Evolutionary conservation across 257 asterid species (phyloP).

Genomic region (Paraleonurus japonicus): DNA sequence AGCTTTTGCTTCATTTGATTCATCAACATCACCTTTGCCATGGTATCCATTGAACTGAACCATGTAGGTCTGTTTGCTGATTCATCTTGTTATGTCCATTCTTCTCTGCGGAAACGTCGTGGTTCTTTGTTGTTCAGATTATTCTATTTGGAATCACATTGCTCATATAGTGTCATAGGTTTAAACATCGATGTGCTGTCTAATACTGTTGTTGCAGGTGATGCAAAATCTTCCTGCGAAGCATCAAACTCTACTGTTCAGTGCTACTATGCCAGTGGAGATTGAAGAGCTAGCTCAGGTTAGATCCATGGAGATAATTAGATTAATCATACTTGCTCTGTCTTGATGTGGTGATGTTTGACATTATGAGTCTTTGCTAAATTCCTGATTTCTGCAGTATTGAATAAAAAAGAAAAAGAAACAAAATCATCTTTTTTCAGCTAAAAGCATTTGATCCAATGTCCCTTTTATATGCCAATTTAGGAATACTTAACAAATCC

Average conservation of each 20-base stretch:
- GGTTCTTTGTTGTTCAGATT: neutral
- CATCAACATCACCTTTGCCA: neutral
- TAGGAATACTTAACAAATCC: constrained; percentile 85
- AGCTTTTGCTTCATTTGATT: neutral
- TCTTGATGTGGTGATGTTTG: constrained; percentile 8
- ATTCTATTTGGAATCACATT: neutral
- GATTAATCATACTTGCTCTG: constrained; percentile 5
- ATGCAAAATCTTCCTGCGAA: constrained; percentile 79
- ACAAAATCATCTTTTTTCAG: neutral
- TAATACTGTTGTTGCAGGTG: constrained; percentile 46
- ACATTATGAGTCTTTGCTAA: constrained; percentile 3
- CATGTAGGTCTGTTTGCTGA: constrained; percentile 6
- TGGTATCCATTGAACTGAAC: constrained; percentile 1
- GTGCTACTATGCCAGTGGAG: constrained; percentile 96
- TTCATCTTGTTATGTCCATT: neutral
- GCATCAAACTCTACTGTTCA: constrained; percentile 83
- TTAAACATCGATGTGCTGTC: constrained; percentile 12
- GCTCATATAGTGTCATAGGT: constrained; percentile 3
- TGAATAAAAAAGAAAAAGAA: neutral
- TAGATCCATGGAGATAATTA: constrained; percentile 17
- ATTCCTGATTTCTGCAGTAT: neutral
- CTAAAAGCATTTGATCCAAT: constrained; percentile 10
- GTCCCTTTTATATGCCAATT: constrained; percentile 4
- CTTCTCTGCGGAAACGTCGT: neutral
- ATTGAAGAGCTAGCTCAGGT: constrained; percentile 89